Evolutionary conservation across 345 rosid genomes (phyloP).

Genomic region (Mercurialis annua): DNA sequence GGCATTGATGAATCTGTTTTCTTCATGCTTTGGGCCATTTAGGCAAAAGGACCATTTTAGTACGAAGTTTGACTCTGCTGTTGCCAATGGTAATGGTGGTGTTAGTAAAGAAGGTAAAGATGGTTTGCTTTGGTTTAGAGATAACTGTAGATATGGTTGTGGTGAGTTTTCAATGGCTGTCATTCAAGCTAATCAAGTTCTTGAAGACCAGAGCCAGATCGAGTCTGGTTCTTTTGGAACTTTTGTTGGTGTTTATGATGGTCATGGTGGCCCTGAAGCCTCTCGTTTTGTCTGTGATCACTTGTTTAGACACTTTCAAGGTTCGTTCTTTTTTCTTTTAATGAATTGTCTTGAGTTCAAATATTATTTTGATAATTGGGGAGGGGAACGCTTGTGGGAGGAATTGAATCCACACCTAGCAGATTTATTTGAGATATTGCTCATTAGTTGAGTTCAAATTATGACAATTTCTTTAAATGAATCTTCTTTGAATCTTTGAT

Average conservation of each 20-base stretch:
- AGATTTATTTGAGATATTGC: no score
- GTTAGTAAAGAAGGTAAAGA: constrained; percentile 59
- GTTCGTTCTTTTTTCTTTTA: constrained; percentile 32
- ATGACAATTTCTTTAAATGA: no score
- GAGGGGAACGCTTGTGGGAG: no score
- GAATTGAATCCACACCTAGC: no score
- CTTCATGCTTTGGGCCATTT: constrained; percentile 73
- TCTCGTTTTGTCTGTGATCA: constrained; percentile 83
- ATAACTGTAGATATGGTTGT: constrained; percentile 55
- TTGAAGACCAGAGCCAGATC: constrained; percentile 87
- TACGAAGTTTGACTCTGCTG: constrained; percentile 14
- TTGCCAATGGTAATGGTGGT: no score
- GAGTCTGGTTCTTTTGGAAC: constrained; percentile 92
- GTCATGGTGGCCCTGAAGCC: constrained; percentile 89
- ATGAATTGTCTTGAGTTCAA: no score
- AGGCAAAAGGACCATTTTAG: constrained; percentile 30
- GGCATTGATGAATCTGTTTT: constrained; percentile 83
- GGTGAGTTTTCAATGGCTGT: constrained; percentile 94
- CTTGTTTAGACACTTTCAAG: constrained; percentile 71
- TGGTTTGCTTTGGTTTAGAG: constrained; percentile 78
- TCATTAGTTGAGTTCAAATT: no score
- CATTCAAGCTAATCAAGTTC: constrained; percentile 79
- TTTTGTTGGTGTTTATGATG: constrained; percentile 87
- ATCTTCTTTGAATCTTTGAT: neutral
- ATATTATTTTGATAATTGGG: neutral